Conservation (phyloP, 73 alveolate species). For the Symbiodinium pilosum region DNA sequence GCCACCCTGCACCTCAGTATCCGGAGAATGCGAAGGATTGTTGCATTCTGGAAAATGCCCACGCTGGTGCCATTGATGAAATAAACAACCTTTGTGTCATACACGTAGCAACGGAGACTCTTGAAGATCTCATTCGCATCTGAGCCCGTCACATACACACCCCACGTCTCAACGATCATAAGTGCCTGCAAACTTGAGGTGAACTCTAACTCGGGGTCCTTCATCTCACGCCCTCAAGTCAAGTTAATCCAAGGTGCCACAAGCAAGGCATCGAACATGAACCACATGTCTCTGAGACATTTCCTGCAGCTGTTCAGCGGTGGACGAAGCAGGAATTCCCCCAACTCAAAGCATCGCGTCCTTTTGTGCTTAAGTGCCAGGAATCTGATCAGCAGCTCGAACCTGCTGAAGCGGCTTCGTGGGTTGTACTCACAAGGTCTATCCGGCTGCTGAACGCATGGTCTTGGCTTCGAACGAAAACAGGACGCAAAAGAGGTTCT, state of each 20-base stretch:
- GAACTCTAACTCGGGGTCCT: neutral
- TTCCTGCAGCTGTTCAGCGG: constrained; percentile 30
- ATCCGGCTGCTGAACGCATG: too few relatives aligned
- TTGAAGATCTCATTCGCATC: neutral
- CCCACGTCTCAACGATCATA: constrained; percentile 83
- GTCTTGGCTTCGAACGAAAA: constrained; percentile 31
- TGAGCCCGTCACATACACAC: neutral
- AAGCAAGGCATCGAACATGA: constrained; percentile 40
- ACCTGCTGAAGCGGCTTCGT: too few relatives aligned
- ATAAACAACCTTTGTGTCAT: neutral
- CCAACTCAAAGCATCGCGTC: too few relatives aligned
- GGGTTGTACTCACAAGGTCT: too few relatives aligned
- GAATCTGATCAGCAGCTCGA: constrained; percentile 56
- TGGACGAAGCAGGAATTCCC: too few relatives aligned
- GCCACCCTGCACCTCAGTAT: constrained; percentile 24
- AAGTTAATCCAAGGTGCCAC: neutral
- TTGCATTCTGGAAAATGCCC: constrained; percentile 86
- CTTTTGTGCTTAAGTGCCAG: constrained; percentile 43
- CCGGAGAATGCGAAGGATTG: constrained; percentile 52
- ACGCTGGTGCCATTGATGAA: constrained; percentile 1
- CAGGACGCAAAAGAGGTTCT: constrained; percentile 56
- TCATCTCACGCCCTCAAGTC: neutral
- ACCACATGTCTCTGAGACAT: constrained; percentile 60
- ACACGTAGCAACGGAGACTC: too few relatives aligned
- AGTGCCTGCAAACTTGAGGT: constrained; percentile 16